These are phyloP conservation scores for Trypanosomatidae sp. DNA, from an alignment of 208 protist genomes.

Conservation along the genomic window DNA sequence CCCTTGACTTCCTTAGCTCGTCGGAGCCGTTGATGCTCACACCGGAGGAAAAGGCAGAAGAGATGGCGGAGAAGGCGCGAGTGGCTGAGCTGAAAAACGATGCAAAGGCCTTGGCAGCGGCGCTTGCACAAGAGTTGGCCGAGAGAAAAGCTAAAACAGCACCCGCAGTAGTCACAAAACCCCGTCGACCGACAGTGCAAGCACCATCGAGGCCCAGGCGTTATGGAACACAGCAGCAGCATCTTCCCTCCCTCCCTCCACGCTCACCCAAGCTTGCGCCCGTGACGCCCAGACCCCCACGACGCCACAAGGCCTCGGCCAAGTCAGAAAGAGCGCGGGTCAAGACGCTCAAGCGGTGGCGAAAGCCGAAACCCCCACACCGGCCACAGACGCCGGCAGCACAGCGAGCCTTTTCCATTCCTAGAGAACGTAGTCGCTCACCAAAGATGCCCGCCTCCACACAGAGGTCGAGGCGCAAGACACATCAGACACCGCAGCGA, in stretches of 20 bases:
- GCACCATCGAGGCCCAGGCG: background rate
- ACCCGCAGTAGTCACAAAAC: background rate
- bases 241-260: background rate
- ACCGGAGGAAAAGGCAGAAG: constrained; percentile 15
- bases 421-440: background rate
- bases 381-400: background rate
- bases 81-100: constrained; percentile 3
- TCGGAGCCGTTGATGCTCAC: constrained; percentile 27
- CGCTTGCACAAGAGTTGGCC: constrained; percentile 1
- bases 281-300: background rate
- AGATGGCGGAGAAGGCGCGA: background rate
- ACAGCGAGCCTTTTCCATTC: background rate
- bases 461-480: background rate
- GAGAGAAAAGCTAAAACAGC: background rate
- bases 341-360: background rate
- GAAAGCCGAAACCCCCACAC: background rate
- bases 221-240: background rate
- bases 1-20: constrained; percentile 30
- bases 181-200: background rate
- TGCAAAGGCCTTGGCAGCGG: constrained; percentile 5
- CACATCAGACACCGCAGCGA: background rate
- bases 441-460: background rate
- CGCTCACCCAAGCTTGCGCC: background rate
- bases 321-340: background rate
- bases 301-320: background rate